These are phyloP conservation scores for Aureobasidium sp. DNA, from an alignment of 2,329 filamentous ascomycete genomes.

Conservation along the genomic window DNA sequence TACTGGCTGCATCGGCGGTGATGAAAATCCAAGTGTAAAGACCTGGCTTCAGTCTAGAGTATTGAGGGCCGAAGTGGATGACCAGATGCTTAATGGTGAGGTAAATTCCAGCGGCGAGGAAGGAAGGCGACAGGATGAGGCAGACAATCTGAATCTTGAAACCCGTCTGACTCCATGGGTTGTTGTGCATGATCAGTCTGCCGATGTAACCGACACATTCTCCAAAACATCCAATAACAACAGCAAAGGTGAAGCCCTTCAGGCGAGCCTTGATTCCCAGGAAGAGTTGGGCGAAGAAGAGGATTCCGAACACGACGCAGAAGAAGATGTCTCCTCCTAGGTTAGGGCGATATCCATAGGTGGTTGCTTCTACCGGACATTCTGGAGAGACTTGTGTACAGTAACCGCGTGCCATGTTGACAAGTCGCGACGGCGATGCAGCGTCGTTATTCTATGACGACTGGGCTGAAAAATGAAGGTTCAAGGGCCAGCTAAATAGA, in stretches of 20 bases:
- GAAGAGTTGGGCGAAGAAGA: slow-evolving; percentile 29
- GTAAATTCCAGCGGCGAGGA: slow-evolving; percentile 42
- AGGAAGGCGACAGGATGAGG: slow-evolving; percentile 38
- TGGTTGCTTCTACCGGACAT: slow-evolving; percentile 32
- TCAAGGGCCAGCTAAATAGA: background rate
- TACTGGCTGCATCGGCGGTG: slow-evolving; percentile 40
- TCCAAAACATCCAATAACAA: slow-evolving; percentile 34
- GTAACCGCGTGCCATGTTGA: background rate
- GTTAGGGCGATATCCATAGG: slow-evolving; percentile 36
- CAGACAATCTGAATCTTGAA: slow-evolving; percentile 40
- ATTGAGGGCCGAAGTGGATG: slow-evolving; percentile 36
- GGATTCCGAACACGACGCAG: slow-evolving; percentile 30
- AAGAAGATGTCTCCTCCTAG: slow-evolving; percentile 35
- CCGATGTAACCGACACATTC: slow-evolving; percentile 40
- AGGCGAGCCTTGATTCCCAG: slow-evolving; percentile 31
- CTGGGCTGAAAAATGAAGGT: background rate
- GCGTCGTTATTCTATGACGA: slow-evolving; percentile 1
- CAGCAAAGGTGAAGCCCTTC: slow-evolving; percentile 35
- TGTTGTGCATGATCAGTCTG: slow-evolving; percentile 35
- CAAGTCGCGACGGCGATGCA: background rate
- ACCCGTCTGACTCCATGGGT: slow-evolving; percentile 31
- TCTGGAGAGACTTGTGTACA: slow-evolving; percentile 26
- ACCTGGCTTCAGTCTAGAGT: slow-evolving; percentile 35
- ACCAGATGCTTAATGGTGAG: slow-evolving; percentile 43
- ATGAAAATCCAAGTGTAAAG: slow-evolving; percentile 48